Evolutionary conservation across 163 green algal genomes (phyloP), one percentile per base, ranked within the genome.

Genomic region (Scenedesmus sp.): DNA sequence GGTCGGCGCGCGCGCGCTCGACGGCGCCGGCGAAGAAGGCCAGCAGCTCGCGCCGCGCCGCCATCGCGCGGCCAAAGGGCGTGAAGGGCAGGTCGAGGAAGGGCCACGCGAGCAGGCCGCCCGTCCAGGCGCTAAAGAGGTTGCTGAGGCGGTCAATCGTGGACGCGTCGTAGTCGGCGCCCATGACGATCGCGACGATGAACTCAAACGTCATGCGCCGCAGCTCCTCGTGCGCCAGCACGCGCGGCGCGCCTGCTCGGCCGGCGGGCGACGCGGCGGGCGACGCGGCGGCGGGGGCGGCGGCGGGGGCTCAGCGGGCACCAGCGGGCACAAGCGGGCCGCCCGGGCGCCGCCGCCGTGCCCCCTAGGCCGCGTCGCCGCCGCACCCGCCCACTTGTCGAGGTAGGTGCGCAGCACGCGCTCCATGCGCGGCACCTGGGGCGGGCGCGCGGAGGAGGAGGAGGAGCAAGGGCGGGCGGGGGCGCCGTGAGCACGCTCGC

Each of bases 131-230:
- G 56, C 22, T 60, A 31, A 51, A 78, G 33, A 51, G 62, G 7
- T 14, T 18, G 31, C 44, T 36, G 4, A 79, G 58, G 26, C 34
- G 57, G 1, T 31, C 5, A 3, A 79, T 60, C 22, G 47, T 47
- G 45, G 34, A 28, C 24, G 70, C 34, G 2, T 47, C 36, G 14
- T 63, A 70, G 44, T 70, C 71, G 7, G 44, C 39, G 0, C 71
- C 58, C 45, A 79, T 11, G 13, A 79, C 58, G 22, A 79, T 60
- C 24, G 60, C 60, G 10, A 81, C n/a, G 50, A 81, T 81, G 47
- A 81, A 81, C 45, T 71, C 63, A 44, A 81, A 81, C 4, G 73
- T 81, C 73, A 81, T 81, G 22, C 34, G 42, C 1, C 36, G 33
- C 22, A 74, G 24, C 45, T 65, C 60, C n/a, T 81, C 33, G 57